These are phyloP conservation scores for Botryotinia convoluta DNA, from an alignment of 2,329 filamentous ascomycete species.

Conservation along the genomic window DNA sequence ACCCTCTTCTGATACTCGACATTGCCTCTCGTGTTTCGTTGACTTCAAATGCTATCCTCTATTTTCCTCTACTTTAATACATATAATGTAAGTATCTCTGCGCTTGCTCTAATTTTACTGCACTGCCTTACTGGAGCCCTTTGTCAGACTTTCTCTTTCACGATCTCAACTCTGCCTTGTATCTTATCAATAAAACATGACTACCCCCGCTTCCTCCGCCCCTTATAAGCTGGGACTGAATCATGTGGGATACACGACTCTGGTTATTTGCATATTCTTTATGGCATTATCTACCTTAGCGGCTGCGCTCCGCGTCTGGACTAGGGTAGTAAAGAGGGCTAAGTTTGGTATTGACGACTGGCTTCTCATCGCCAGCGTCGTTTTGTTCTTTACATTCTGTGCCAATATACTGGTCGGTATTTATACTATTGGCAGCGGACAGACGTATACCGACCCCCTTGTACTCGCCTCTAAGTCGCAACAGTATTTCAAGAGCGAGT, in stretches of 20 bases:
- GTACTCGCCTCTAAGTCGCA: background rate
- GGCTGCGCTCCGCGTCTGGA: background rate
- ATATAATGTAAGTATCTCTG: background rate
- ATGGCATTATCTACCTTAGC: background rate
- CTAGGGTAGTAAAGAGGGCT: background rate
- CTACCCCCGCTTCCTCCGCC: background rate
- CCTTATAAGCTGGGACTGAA: background rate
- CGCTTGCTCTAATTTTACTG: background rate
- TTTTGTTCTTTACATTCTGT: background rate
- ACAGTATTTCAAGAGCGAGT: background rate
- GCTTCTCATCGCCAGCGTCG: background rate
- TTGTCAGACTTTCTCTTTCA: background rate
- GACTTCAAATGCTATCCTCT: background rate
- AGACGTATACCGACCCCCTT: background rate
- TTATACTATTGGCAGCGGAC: background rate
- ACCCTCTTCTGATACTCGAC: background rate
- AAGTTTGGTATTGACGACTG: constrained; percentile 6
- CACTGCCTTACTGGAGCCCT: background rate
- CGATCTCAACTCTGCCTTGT: background rate
- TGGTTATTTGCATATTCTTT: background rate
- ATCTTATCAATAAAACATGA: background rate
- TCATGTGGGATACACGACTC: background rate
- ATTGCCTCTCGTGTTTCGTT: background rate
- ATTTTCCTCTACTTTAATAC: background rate
- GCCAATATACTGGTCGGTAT: background rate